Evolutionary conservation across 2,329 filamentous ascomycete genomes (phyloP), one percentile per base, ranked within the genome.

Genomic region (Botrytis pseudocinerea): DNA sequence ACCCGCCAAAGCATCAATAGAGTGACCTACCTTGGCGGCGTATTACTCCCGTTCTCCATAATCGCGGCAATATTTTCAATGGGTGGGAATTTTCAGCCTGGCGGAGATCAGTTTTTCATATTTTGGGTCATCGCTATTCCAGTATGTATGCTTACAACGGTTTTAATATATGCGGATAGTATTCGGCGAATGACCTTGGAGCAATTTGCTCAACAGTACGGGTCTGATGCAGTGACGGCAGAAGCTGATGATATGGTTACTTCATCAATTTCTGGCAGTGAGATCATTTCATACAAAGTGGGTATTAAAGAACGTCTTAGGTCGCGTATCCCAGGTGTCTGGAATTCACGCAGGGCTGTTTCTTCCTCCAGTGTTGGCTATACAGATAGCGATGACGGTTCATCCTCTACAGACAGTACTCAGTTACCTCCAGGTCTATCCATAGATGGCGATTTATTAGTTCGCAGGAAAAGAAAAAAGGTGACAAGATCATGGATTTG

Each of bases 91-190:
- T 71, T 63, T 35, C 42, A 63, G 25, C 38, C 61, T 1, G 70
- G 70, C 22, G 61, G 70, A 65, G n/a, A 65, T 32, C 61, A 44
- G 5, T 71, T 71, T 12, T 71, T 59, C n/a, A 40, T 71, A 20
- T 71, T 71, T 20, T 71, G 70, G 70, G 46, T 65, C 22, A 46
- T 71, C 38, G 70, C 70, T 25, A 71, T 71, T 20, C 61, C 70
- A 18, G 48, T 66, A 1, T 71, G 70, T 28, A 32, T 54, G 32
- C n/a, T 71, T 16, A 71, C 70, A 12, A 71, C 46, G 7, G 48
- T 38, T n/a, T 40, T 71, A 28, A 71, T 71, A 35, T 71, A 65
- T 59, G 70, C 48, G 7, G 70, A 71, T 28, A 71, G 70, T n/a
- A 71, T 71, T 32, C 40, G 70, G n/a, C n/a, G 70, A 59, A 71